These are phyloP conservation scores for Paramecium pentaurelia DNA, from an alignment of 73 alveolate species.

Conservation along the genomic window DNA sequence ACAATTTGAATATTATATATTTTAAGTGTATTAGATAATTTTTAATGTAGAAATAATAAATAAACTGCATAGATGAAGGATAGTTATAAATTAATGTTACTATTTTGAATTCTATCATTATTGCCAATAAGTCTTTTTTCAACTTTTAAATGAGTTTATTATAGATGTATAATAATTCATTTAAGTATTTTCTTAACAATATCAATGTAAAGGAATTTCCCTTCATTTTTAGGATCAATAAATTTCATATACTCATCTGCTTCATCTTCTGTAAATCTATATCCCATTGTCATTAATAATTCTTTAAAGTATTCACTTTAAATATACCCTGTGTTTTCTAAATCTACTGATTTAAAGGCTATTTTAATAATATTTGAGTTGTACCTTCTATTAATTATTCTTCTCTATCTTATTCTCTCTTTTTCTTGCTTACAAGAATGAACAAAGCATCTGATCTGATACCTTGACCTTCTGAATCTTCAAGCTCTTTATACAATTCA, in stretches of 20 bases:
- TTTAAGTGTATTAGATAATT: too few species aligned
- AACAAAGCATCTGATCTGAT: constrained; percentile 33
- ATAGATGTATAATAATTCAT: background rate
- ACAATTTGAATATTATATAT: too few species aligned
- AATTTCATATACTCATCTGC: constrained; percentile 54
- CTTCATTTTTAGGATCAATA: constrained; percentile 49
- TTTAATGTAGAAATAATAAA: too few species aligned
- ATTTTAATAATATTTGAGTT: too few species aligned
- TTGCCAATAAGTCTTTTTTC: too few species aligned
- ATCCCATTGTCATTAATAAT: constrained; percentile 40
- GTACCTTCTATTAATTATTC: constrained; percentile 23
- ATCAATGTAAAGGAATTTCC: constrained; percentile 40
- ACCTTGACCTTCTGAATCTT: constrained; percentile 44
- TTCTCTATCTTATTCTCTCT: constrained; percentile 42
- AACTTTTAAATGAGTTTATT: background rate
- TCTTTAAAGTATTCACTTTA: constrained; percentile 11
- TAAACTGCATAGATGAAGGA: too few species aligned
- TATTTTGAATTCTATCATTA: too few species aligned
- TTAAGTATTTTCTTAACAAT: constrained; percentile 46
- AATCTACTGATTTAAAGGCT: constrained; percentile 36
- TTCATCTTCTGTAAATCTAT: constrained; percentile 43
- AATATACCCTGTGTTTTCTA: constrained; percentile 36
- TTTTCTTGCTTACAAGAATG: constrained; percentile 13
- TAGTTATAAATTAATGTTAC: too few species aligned
- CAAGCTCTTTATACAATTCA: constrained; percentile 14